These are phyloP conservation scores for Penicillium sclerotiorum DNA, from an alignment of 2,329 filamentous ascomycete genomes.

Conservation along the genomic window DNA sequence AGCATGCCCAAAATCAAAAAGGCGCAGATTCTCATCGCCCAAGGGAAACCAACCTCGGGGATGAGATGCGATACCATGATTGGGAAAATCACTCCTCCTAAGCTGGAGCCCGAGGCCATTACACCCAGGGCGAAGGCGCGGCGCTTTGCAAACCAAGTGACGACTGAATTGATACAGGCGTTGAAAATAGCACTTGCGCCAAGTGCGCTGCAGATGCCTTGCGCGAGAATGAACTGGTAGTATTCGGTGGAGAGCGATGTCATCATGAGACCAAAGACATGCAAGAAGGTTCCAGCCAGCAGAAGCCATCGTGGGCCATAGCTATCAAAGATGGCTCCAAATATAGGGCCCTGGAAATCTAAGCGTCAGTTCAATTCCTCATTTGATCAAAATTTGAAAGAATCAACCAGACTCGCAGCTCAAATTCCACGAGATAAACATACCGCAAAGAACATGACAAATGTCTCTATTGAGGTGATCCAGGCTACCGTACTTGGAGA, in stretches of 20 bases:
- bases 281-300: conserved; percentile 54
- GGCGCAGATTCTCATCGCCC: conserved; percentile 60
- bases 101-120: conserved; percentile 56
- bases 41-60: conserved; percentile 55
- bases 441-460: conserved; percentile 31
- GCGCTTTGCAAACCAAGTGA: conserved; percentile 57
- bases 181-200: conserved; percentile 56
- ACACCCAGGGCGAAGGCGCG: conserved; percentile 59
- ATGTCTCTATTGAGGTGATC: conserved; percentile 56
- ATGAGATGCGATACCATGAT: conserved; percentile 63
- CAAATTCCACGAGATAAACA: neutral
- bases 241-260: conserved; percentile 56
- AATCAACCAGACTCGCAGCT: neutral
- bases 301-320: conserved; percentile 62
- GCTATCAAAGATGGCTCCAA: conserved; percentile 66
- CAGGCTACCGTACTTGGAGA: conserved; percentile 62
- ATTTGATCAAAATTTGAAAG: neutral
- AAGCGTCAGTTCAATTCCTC: neutral
- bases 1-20: conserved; percentile 65
- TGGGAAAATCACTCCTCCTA: conserved; percentile 64
- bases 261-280: conserved; percentile 64
- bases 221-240: conserved; percentile 60
- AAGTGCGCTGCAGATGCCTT: conserved; percentile 57
- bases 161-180: conserved; percentile 38
- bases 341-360: conserved; percentile 53